Conservation (phyloP, 768 basidiomycete species). For the Tephrocybe sp. region DNA sequence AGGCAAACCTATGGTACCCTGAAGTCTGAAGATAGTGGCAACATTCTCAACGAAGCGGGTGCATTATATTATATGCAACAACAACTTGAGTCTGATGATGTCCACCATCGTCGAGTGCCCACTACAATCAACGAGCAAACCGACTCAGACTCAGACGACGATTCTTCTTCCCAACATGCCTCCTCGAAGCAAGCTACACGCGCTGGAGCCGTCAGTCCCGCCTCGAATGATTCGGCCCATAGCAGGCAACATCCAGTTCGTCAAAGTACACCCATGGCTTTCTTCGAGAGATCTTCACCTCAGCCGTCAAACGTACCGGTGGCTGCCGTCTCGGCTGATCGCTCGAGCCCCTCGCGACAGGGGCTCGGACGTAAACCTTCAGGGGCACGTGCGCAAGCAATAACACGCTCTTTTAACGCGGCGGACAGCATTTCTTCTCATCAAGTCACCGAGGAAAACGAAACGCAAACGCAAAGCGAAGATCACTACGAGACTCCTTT, state of each 20-base stretch:
- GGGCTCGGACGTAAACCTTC: slow-evolving; percentile 71
- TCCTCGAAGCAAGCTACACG: slow-evolving; percentile 7
- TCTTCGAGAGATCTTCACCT: slow-evolving; percentile 26
- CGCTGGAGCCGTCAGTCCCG: slow-evolving; percentile 10
- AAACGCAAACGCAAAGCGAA: slow-evolving; percentile 28
- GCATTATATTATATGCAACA: slow-evolving; percentile 73
- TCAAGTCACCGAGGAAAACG: slow-evolving; percentile 34
- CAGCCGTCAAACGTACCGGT: slow-evolving; percentile 19
- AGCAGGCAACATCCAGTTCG: slow-evolving; percentile 26
- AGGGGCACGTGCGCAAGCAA: slow-evolving; percentile 76
- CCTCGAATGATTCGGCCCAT: slow-evolving; percentile 8
- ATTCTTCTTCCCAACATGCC: slow-evolving; percentile 16
- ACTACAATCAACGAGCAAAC: slow-evolving; percentile 44
- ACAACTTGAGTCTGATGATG: slow-evolving; percentile 37
- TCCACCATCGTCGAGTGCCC: slow-evolving; percentile 37
- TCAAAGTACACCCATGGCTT: slow-evolving; percentile 39
- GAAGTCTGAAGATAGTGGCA: slow-evolving; percentile 28
- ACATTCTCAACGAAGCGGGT: slow-evolving; percentile 56
- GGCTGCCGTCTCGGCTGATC: slow-evolving; percentile 24
- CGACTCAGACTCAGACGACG: slow-evolving; percentile 34
- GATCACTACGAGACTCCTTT: slow-evolving; percentile 12
- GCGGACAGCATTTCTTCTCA: slow-evolving; percentile 36
- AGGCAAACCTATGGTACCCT: slow-evolving; percentile 11
- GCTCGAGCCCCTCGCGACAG: slow-evolving; percentile 36
- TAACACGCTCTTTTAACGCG: slow-evolving; percentile 41